Evolutionary conservation across 495 filamentous ascomycete genomes (phyloP).

Genomic region (Neurospora cerealis): DNA sequence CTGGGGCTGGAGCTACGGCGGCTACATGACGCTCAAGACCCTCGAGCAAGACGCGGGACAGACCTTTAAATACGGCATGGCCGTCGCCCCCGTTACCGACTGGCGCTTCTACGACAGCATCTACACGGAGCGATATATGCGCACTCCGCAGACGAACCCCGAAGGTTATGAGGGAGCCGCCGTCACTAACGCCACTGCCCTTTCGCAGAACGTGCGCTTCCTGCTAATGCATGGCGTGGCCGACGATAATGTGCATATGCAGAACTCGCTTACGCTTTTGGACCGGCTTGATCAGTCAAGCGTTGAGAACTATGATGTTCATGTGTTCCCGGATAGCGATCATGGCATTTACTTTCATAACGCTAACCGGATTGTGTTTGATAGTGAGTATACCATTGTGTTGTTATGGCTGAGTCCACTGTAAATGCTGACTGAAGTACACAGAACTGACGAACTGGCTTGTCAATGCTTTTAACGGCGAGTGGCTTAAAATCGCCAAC

Average conservation of each 20-base stretch:
- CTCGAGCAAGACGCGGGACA: conserved; percentile 80
- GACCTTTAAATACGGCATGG: conserved; percentile 95
- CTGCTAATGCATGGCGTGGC: conserved; percentile 88
- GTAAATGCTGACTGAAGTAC: conserved; percentile 16
- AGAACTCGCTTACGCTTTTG: conserved; percentile 77
- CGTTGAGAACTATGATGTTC: conserved; percentile 92
- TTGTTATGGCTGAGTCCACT: neutral
- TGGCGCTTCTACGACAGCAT: conserved; percentile 94
- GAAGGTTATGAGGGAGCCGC: conserved; percentile 65
- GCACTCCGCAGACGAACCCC: conserved; percentile 73
- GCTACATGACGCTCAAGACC: conserved; percentile 95
- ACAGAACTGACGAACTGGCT: conserved; percentile 85
- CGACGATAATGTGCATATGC: conserved; percentile 95
- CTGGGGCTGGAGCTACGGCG: conserved; percentile 98
- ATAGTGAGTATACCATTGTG: conserved; percentile 52
- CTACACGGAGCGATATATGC: conserved; percentile 95
- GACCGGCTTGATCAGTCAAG: conserved; percentile 76
- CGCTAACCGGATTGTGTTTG: conserved; percentile 85
- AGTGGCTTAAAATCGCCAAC: conserved; percentile 70
- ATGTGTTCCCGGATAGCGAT: conserved; percentile 93
- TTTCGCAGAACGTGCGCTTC: conserved; percentile 71
- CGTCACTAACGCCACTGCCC: conserved; percentile 59
- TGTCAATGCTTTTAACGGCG: conserved; percentile 93
- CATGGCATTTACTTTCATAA: conserved; percentile 95
- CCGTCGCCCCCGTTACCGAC: conserved; percentile 93